These are phyloP conservation scores for Amaranthus hypochondriacus DNA, from an alignment of 148 eudicot genomes.

Conservation along the genomic window DNA sequence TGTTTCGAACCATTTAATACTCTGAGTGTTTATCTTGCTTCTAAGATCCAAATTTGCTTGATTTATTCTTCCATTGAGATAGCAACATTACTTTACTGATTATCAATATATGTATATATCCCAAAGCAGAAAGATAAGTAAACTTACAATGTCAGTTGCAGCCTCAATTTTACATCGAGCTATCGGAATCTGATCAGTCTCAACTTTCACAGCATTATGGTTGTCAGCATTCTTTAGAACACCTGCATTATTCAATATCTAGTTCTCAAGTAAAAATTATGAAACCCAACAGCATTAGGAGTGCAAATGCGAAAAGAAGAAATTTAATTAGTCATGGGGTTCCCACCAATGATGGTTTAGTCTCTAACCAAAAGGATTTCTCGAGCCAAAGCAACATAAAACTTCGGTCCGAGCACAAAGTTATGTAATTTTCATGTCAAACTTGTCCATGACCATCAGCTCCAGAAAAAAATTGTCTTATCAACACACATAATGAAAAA, in stretches of 20 bases:
- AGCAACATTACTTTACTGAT: too few relatives aligned
- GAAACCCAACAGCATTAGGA: not conserved
- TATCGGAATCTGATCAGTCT: constrained; percentile 17
- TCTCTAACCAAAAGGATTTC: constrained; percentile 1
- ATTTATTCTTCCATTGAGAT: too few relatives aligned
- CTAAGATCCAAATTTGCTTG: too few relatives aligned
- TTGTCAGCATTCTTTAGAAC: constrained; percentile 31
- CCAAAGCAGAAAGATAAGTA: not conserved
- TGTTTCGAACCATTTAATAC: too few relatives aligned
- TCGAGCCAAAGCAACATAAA: not conserved
- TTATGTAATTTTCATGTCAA: not conserved
- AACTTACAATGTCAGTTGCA: constrained; percentile 41
- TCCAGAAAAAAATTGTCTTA: constrained; percentile 3
- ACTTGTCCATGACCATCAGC: constrained; percentile 2
- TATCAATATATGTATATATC: too few relatives aligned
- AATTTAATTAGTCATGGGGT: not conserved
- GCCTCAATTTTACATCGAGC: constrained; percentile 23
- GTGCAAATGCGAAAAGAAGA: not conserved
- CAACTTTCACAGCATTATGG: constrained; percentile 27
- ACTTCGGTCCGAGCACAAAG: not conserved
- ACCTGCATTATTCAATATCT: constrained; percentile 36
- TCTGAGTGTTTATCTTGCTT: too few relatives aligned
- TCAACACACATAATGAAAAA: not conserved
- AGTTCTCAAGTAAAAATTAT: constrained; percentile 20
- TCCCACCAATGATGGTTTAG: not conserved